Evolutionary conservation across 768 basidiomycete species (phyloP).

Genomic region (Amanita exitialis): DNA sequence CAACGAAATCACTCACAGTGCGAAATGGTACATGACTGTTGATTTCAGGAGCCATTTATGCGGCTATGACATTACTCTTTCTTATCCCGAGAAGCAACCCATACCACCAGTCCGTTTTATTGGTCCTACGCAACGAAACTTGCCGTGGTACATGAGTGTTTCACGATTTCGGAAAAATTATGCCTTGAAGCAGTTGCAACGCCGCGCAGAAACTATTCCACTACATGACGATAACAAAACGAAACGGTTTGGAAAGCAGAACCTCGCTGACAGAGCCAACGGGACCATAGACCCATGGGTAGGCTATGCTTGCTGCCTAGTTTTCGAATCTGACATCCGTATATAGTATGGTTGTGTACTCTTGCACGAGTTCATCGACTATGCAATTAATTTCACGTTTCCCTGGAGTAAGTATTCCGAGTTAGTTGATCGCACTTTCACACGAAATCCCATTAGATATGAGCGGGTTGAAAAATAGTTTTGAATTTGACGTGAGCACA

Average conservation of each 20-base stretch:
- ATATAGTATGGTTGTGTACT: conserved; percentile 54
- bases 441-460: conserved; percentile 11
- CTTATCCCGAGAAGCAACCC: conserved; percentile 52
- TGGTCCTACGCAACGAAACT: conserved; percentile 23
- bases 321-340: conserved; percentile 2
- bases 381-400: conserved; percentile 61
- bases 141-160: conserved; percentile 19
- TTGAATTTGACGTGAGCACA: conserved; percentile 26
- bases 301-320: conserved; percentile 1
- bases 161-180: conserved; percentile 11
- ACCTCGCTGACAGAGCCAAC: conserved; percentile 36
- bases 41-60: conserved; percentile 45
- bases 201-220: conserved; percentile 8
- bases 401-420: conserved; percentile 40
- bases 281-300: conserved; percentile 51
- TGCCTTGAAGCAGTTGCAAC: conserved; percentile 13
- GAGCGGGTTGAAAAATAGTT: conserved; percentile 19
- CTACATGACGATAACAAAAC: conserved; percentile 14
- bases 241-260: conserved; percentile 32
- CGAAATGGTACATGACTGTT: background rate
- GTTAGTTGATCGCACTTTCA: background rate
- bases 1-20: background rate
- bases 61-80: conserved; percentile 54
- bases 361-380: conserved; percentile 58
- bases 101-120: conserved; percentile 34